Percentiles rank a stretch among this genome's conserved stretches.
phyloP scores from a whole-genome alignment of 768 basidiomycete genomes.

The Leccinum uliginosum region DNA sequence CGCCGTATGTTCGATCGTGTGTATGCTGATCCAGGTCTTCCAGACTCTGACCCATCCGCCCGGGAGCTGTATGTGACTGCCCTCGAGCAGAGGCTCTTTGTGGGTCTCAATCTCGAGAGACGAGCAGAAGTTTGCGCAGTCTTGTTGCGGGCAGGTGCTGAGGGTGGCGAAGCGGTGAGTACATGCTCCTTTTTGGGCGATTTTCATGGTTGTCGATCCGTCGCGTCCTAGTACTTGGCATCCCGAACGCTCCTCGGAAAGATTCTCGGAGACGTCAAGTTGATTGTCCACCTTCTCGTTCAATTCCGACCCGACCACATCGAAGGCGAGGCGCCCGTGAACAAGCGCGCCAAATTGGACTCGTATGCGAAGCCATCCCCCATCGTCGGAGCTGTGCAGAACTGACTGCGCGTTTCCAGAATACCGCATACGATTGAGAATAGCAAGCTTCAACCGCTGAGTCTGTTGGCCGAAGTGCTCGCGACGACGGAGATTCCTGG shows the following conservation, averaged over 20 bases:
- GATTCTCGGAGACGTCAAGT: constrained; percentile 44
- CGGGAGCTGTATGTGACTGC: constrained; percentile 40
- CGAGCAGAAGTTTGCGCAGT: constrained; percentile 52
- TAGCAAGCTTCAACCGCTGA: constrained; percentile 44
- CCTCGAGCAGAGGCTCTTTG: constrained; percentile 56
- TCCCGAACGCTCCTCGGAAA: constrained; percentile 48
- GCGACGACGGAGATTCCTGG: constrained; percentile 61
- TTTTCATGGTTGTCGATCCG: background rate
- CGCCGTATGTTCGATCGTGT: background rate
- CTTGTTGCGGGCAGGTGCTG: constrained; percentile 50
- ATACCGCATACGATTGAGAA: constrained; percentile 29
- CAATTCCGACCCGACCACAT: constrained; percentile 43
- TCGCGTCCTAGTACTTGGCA: constrained; percentile 34
- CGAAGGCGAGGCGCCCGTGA: constrained; percentile 43
- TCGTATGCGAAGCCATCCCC: constrained; percentile 47
- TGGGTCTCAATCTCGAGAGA: constrained; percentile 45
- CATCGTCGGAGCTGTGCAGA: background rate
- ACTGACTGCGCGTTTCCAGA: constrained; percentile 3
- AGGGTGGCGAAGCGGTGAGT: constrained; percentile 48
- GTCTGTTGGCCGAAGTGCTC: constrained; percentile 65
- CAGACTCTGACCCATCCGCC: constrained; percentile 39
- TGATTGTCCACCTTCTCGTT: constrained; percentile 52
- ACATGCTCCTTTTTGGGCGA: background rate
- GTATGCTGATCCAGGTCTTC: constrained; percentile 1
- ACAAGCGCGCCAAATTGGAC: constrained; percentile 61